Conservation (phyloP, 306 rosid species). For the Castanospermum australe region DNA sequence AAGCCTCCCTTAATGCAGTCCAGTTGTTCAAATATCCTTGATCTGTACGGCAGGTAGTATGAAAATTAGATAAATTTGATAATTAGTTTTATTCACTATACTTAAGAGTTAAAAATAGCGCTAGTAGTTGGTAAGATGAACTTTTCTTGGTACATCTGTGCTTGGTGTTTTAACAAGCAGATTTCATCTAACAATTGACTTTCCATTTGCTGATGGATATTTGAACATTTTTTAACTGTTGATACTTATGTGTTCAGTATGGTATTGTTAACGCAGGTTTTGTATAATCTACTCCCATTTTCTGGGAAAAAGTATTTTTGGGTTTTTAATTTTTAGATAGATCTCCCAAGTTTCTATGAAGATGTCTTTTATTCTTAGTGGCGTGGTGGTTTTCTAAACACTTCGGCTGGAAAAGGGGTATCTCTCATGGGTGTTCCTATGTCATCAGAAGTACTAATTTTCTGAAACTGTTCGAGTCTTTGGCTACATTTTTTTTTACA, state of each 20-base stretch:
- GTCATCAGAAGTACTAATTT: too few species aligned
- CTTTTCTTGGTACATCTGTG: not conserved
- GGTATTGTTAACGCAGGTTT: not conserved
- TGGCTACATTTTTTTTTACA: not conserved
- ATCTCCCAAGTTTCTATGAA: not conserved
- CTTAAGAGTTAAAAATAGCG: not conserved
- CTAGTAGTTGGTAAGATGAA: not conserved
- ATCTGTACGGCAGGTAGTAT: slow-evolving; percentile 35
- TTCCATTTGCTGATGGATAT: not conserved
- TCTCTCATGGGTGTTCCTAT: too few species aligned
- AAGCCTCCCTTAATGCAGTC: not conserved
- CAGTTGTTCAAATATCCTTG: not conserved
- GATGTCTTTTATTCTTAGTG: not conserved
- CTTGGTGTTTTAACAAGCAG: not conserved
- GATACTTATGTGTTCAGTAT: not conserved
- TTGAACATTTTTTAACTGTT: not conserved
- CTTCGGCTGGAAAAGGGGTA: too few species aligned
- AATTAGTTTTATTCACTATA: not conserved
- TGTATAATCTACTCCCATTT: not conserved
- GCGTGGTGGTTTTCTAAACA: too few species aligned
- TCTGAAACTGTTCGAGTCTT: not conserved
- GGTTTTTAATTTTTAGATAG: not conserved
- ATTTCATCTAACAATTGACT: not conserved
- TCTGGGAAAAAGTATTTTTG: not conserved
- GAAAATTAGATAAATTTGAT: slow-evolving; percentile 1